Evolutionary conservation across 768 basidiomycete species (phyloP), one percentile per base, ranked within the genome.

Genomic region (Naematelia aurantialba): DNA sequence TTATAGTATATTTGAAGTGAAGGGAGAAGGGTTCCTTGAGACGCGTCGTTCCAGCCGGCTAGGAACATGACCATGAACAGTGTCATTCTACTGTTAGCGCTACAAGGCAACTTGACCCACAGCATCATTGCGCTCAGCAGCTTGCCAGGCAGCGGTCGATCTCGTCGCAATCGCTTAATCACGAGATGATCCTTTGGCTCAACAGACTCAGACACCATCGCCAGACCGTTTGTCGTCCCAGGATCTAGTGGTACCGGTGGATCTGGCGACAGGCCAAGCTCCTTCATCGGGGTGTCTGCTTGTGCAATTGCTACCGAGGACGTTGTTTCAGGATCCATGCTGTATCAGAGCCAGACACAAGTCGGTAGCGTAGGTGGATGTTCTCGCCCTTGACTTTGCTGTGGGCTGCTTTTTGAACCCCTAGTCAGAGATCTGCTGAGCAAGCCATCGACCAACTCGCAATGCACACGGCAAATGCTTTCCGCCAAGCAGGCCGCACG

Each of bases 11-110:
- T 72, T 71, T 87, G 88, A 49, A 91, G 85, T 11, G 84, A 81
- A 1, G 87, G 89, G 3, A 91, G 75, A 19, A 91, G 75, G 0
- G 89, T 88, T 1, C 89, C 89, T 13, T 83, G 83, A 0, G 85
- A 82, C 12, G 85, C 85, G 72, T 89, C 89, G 67, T 86, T 88
- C 88, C 88, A 90, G 14, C 89, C 89, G 5, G 61, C 59, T 3
- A 73, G 45, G 34, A 73, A 65, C 65, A 70, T 68, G 21, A 68
- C 64, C 31, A 68, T 31, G 44, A 70, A 68, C 24, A 73, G 48
- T 8, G 34, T 17, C 34, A 39, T 39, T 8, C 34, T 39, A 8
- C 17, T 17, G 34, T 39, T 17, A 39, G 34, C 34, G 8, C 34
- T 22, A 14, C 44, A 39, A 26, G 49, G 25, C 5, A 14, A 21